Base-by-base conservation (phyloP, 345 rosid genomes). In the Syzygium aromaticum region DNA sequence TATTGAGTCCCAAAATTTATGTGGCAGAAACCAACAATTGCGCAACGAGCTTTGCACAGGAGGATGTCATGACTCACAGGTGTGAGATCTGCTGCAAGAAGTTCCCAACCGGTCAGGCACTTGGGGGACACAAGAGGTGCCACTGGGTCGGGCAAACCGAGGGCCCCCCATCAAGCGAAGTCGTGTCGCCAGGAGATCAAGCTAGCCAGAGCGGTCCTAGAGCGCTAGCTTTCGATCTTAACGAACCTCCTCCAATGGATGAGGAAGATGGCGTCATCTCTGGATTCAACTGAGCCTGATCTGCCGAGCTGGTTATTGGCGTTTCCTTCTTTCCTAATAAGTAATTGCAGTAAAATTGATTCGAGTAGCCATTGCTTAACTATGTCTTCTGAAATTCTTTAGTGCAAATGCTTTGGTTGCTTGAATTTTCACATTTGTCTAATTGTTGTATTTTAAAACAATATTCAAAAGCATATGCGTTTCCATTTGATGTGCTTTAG, bases 181-280 rank as follows among this genome's bases (percentile, higher is more conserved):
- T 56, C 33, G 52, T 28, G 52, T 59, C 73, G 19, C 80, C 67
- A 30, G 85, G 86, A 43, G 89, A 73, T 64, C 88, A 84, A 82
- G 88, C 54, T 16, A 86, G 87, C 73, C 83, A 86, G 83, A 84
- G 82, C 19, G 86, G 89, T 52, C 77, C 84, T 11, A 86, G 87
- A 85, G 51, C 52, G 3, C 77, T 88, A 30, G 86, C 51, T 51
- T 54, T 92, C 28, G 92, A 90, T 88, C 91, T 92, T 11, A 92
- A 92, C n/a, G 80, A 89, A 85, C 90, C 88, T 38, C 89, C 89
- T 28, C 30, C 87, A 1, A 61, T n/a, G 87, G 90, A 90, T 16
- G 86, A 90, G 30, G 90, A 84, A 51, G 86, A 80, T 27, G 80
- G 86, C 13, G 0, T 67, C 49, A 77, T 56, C 43, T 82, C 85